phyloP scores from a whole-genome alignment of 2,329 filamentous ascomycete species.

The Orbilia javanica region DNA sequence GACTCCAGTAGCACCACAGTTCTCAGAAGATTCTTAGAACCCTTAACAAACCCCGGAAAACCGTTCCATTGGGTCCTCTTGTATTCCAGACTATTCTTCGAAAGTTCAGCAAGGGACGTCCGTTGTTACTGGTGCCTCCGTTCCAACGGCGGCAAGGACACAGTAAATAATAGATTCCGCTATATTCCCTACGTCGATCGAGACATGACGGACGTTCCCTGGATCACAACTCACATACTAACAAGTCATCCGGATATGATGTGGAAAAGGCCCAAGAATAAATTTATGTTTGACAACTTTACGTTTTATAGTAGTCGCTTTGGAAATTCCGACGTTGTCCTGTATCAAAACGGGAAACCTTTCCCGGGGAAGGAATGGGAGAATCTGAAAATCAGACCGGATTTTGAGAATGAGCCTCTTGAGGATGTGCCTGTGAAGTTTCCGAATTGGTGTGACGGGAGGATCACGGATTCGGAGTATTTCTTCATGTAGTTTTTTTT shows the following conservation, averaged over 20 bases:
- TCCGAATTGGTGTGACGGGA: not conserved
- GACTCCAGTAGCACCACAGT: not conserved
- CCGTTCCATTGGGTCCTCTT: not conserved
- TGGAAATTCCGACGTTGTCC: not conserved
- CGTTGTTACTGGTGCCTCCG: slow-evolving; percentile 5
- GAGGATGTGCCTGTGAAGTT: not conserved
- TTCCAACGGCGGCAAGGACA: not conserved
- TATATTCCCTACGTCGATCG: not conserved
- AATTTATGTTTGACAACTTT: not conserved
- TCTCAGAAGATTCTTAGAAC: not conserved
- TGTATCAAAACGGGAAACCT: not conserved
- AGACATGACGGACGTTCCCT: not conserved
- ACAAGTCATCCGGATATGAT: not conserved
- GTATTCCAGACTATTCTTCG: not conserved
- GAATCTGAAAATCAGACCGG: not conserved
- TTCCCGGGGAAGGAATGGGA: not conserved
- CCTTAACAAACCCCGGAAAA: not conserved
- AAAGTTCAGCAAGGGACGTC: not conserved
- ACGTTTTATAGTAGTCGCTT: not conserved
- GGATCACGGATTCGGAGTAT: not conserved
- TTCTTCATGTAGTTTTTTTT: not conserved
- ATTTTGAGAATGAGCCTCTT: not conserved
- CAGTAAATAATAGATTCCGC: not conserved
- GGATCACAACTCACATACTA: not conserved
- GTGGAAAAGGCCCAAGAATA: not conserved